phyloP scores from a whole-genome alignment of 306 rosid species.

The Astragalus glycyphyllos region DNA sequence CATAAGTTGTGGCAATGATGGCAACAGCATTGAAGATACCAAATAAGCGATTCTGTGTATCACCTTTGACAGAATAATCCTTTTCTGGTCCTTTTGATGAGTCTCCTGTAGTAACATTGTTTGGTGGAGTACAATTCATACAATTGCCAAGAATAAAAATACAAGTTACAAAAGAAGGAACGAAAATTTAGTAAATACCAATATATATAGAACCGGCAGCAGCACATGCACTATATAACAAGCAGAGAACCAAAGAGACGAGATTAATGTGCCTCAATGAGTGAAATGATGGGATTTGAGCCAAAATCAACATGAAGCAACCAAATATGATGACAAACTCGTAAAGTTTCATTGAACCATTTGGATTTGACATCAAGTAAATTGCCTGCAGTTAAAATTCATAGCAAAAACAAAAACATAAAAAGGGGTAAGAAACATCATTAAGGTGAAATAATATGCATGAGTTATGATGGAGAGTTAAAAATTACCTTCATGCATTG shows the following conservation, averaged over 20 bases:
- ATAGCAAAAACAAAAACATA: not conserved
- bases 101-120: conserved; percentile 46
- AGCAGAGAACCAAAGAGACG: conserved; percentile 58
- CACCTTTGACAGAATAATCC: conserved; percentile 68
- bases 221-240: conserved; percentile 70
- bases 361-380: conserved; percentile 60
- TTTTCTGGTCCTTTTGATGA: conserved; percentile 70
- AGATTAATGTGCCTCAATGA: conserved; percentile 78
- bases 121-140: not conserved
- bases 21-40: conserved; percentile 79
- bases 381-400: conserved; percentile 55
- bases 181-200: conserved; percentile 44
- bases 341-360: conserved; percentile 65
- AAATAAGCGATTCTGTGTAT: conserved; percentile 50
- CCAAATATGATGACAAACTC: conserved; percentile 74
- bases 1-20: conserved; percentile 77
- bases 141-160: conserved; percentile 7
- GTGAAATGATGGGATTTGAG: conserved; percentile 84
- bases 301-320: conserved; percentile 75
- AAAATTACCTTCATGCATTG: conserved; percentile 76
- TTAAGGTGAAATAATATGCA: not conserved
- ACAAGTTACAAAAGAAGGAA: not conserved
- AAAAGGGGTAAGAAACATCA: not conserved
- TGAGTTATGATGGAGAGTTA: too few relatives aligned
- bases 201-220: conserved; percentile 67